Base-by-base conservation (phyloP, 352 stramenopile genomes). In the Pythium aquatile region DNA sequence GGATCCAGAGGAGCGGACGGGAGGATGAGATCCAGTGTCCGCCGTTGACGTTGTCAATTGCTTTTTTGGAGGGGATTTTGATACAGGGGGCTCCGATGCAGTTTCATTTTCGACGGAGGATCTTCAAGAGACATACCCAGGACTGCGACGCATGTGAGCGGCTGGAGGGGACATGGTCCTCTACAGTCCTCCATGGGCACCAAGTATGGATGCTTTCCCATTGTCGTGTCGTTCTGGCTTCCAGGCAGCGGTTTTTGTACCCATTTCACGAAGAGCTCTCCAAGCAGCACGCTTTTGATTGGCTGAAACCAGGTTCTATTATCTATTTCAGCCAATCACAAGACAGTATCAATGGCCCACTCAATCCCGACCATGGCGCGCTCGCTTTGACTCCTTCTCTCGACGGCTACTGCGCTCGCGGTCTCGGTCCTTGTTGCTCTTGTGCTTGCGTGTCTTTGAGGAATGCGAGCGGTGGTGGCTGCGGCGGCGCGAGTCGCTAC, bases 371-470 rank as follows among this genome's bases (percentile, higher is more conserved):
- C 61, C 51, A 20, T 55, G 40, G 33, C 91, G 91, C 63, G 73
- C 80, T 37, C 76, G 80, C 75, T 87, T 90, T 54, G 60, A 49
- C 55, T 68, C 78, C 58, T 72, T 74, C 51, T 68, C 74, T 9
- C 39, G 14, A 33, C 59, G 30, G 17, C 56, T 30, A 47, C 52
- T 61, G 17, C 42, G 28, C n/a, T 61, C 33, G 37, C 33, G n/a
- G 39, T 47, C 51, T 26, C 48, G 53, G 17, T 62, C 33, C 42
- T 49, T 63, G 17, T 49, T 60, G 51, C 55, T 65, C 17, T 64
- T 66, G 28, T 72, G 57, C 47, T 66, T 74, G 14, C 70, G 52
- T 47, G 67, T 76, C 35, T 55, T 69, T 47, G 68, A 69, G 20
- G 67, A 61, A 49, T 63, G 51, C 44, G 60, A 70, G 2, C 54